Evolutionary conservation across 2,329 filamentous ascomycete species (phyloP), one percentile per base, ranked within the genome.

Genomic region (Fonsecaea nubica): DNA sequence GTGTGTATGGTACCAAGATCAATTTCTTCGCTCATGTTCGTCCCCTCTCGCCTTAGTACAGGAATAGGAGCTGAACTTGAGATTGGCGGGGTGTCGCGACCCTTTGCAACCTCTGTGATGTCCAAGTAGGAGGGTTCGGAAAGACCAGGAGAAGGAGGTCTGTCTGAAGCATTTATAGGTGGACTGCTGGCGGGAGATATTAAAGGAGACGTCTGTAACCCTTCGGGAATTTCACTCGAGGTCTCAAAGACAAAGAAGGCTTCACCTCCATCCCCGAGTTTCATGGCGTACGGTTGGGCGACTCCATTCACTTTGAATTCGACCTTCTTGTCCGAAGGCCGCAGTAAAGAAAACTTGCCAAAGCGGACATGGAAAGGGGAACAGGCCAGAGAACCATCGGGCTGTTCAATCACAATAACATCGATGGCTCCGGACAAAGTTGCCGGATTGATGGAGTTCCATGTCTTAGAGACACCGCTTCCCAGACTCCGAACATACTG

Each of bases 201-300:
- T 60, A 98, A 83, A 38, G 95, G 95, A 56, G 94, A 98, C 0
- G 95, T 99, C 80, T 98, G 95, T 76, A 98, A 82, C 64, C 91
- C 92, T 77, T 92, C 90, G n/a, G 95, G 95, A 66, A 99, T 95
- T 74, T 88, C 90, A 72, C 94, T 92, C 61, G 90, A 90, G 8
- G 95, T 99, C 81, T 98, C 93, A 75, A 99, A 98, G 70, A 99
- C 93, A 79, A 99, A 99, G 81, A 99, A 99, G 32, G 95, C 95
- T 82, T 99, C 95, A 71, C 95, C 95, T 60, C 92, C 95, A 77
- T 99, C 95, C 53, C 95, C 95, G 21, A 99, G 86, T 81, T 99
- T 99, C 95, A 99, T 99, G 55, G 95, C 89, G 82, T 96, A 97
- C 72, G 95, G 86, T 78, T 97, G 93, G 80, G 95, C 96, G 68